Conservation (phyloP, 2,329 filamentous ascomycete genomes). For the Passalora sequoiae region DNA sequence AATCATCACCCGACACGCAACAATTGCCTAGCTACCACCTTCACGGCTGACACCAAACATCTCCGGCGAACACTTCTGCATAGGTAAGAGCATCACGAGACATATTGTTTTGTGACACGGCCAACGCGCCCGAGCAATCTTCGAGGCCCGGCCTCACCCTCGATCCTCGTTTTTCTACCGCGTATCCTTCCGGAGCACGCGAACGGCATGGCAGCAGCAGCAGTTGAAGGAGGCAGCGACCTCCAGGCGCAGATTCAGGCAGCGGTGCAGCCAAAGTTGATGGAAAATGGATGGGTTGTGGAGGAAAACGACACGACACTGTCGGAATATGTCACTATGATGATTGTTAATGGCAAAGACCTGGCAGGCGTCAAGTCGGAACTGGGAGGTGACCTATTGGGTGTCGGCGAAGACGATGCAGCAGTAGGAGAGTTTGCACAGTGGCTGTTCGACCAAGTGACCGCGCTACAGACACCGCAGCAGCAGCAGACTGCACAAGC, state of each 20-base stretch:
- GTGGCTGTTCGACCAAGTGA: conserved; percentile 91
- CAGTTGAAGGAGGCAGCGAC: conserved; percentile 62
- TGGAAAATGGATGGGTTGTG: conserved; percentile 86
- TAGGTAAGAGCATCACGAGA: too few relatives aligned
- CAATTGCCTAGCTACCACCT: neutral
- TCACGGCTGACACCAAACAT: neutral
- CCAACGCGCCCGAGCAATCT: neutral
- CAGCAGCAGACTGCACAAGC: conserved; percentile 9
- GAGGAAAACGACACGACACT: conserved; percentile 76
- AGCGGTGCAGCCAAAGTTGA: conserved; percentile 82
- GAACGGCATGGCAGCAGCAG: conserved; percentile 68
- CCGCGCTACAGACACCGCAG: conserved; percentile 51
- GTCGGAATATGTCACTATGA: conserved; percentile 93
- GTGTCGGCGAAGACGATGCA: conserved; percentile 74
- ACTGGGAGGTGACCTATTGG: conserved; percentile 79
- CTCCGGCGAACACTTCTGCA: too few relatives aligned
- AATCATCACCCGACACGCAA: conserved; percentile 5
- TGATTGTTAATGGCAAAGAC: conserved; percentile 93
- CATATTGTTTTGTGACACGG: neutral
- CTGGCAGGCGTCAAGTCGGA: conserved; percentile 85
- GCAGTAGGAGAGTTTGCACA: conserved; percentile 75
- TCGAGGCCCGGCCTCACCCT: conserved; percentile 6
- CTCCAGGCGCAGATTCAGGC: conserved; percentile 77
- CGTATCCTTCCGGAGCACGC: too few relatives aligned
- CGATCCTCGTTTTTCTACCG: too few relatives aligned